A percentile compares a stretch with the other conserved stretches of the same genome.
Evolutionary conservation across 768 basidiomycete genomes (phyloP).

Genomic region (Leucogyrophana mollusca): DNA sequence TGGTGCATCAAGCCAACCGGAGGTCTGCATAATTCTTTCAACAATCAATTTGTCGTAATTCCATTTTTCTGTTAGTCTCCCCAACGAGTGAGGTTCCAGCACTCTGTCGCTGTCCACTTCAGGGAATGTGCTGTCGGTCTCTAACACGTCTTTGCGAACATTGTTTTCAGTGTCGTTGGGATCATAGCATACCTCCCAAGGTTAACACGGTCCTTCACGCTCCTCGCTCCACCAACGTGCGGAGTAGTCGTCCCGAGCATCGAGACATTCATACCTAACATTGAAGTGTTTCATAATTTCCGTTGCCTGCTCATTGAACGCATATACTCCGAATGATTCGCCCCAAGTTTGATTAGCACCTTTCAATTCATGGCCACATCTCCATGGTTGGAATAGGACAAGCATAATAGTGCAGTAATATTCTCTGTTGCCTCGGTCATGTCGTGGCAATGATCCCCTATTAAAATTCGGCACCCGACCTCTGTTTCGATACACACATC

Average conservation of each 20-base stretch:
- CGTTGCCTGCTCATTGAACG: slow-evolving; percentile 1
- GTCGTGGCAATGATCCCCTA: slow-evolving; percentile 24
- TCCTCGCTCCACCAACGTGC: too few relatives aligned
- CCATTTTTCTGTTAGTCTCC: neutral
- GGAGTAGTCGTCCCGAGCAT: slow-evolving; percentile 33
- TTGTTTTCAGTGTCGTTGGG: too few relatives aligned
- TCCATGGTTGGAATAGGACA: slow-evolving; percentile 9
- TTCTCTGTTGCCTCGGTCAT: slow-evolving; percentile 20
- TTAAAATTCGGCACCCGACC: slow-evolving; percentile 26
- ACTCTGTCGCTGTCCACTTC: neutral
- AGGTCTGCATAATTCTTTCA: neutral
- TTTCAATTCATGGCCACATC: slow-evolving; percentile 4
- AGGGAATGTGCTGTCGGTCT: too few relatives aligned
- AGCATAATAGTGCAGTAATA: slow-evolving; percentile 14
- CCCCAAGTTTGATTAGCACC: slow-evolving; percentile 17
- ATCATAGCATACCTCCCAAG: too few relatives aligned
- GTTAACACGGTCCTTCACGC: too few relatives aligned
- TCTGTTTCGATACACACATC: neutral
- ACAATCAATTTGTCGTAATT: neutral
- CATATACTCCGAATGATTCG: slow-evolving; percentile 17
- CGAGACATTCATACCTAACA: slow-evolving; percentile 33
- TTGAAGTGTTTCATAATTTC: slow-evolving; percentile 30
- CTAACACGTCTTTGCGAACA: too few relatives aligned
- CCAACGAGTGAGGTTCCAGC: too few relatives aligned
- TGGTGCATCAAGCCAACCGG: neutral